Evolutionary conservation across 805 yeast species (phyloP).

Genomic region (Suhomyces xylopsoci): DNA sequence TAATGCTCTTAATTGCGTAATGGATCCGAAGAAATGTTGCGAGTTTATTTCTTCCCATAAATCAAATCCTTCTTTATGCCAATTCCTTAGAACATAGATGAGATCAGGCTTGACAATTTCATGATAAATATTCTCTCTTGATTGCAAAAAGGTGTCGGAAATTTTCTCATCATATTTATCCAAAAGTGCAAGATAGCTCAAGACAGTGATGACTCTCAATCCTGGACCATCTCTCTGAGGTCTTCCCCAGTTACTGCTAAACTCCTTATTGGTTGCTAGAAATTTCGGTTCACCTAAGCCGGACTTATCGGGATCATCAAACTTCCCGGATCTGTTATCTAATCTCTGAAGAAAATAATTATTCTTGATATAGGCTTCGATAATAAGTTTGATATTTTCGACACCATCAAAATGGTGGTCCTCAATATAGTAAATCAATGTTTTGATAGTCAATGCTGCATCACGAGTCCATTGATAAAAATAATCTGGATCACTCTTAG

Average conservation of each 20-base stretch:
- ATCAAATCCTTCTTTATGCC: conserved; percentile 74
- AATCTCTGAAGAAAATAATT: conserved; percentile 60
- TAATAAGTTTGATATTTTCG: conserved; percentile 16
- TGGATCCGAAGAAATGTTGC: conserved; percentile 72
- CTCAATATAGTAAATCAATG: conserved; percentile 55
- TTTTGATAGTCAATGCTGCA: conserved; percentile 72
- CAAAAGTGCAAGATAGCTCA: conserved; percentile 50
- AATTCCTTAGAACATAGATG: conserved; percentile 54
- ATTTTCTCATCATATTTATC: conserved; percentile 23
- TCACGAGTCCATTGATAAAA: conserved; percentile 91
- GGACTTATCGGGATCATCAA: conserved; percentile 34
- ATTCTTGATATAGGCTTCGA: conserved; percentile 64
- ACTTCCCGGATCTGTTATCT: conserved; percentile 66
- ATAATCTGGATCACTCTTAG: conserved; percentile 67
- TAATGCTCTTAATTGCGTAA: conserved; percentile 71
- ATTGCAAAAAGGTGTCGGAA: conserved; percentile 22
- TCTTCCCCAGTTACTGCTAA: conserved; percentile 78
- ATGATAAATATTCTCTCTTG: conserved; percentile 42
- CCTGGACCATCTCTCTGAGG: conserved; percentile 98
- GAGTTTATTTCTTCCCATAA: conserved; percentile 88
- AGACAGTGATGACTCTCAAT: conserved; percentile 63
- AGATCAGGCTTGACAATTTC: conserved; percentile 68
- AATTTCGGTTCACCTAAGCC: conserved; percentile 94
- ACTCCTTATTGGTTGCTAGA: conserved; percentile 60
- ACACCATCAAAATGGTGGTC: conserved; percentile 31